These are phyloP conservation scores for Aspergillus jensenii DNA, from an alignment of 2,329 filamentous ascomycete species.

Conservation along the genomic window DNA sequence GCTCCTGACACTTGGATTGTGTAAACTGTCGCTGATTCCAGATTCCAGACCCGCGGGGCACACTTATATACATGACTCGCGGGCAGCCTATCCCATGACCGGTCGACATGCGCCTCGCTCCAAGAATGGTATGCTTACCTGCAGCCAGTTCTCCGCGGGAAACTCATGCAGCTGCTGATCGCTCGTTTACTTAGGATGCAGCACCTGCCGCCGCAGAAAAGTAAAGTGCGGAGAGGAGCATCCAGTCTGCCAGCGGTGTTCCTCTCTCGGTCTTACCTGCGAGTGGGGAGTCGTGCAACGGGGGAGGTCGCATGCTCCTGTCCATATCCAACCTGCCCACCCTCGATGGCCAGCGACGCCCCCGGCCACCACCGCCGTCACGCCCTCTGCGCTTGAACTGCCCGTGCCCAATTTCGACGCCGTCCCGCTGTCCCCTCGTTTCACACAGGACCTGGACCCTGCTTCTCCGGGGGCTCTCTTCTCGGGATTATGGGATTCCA, in stretches of 20 bases:
- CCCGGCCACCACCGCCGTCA: neutral
- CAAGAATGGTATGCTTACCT: slow-evolving; percentile 33
- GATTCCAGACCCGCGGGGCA: slow-evolving; percentile 3
- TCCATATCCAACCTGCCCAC: slow-evolving; percentile 28
- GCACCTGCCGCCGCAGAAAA: slow-evolving; percentile 38
- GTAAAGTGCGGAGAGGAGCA: slow-evolving; percentile 38
- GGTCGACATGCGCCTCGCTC: slow-evolving; percentile 40
- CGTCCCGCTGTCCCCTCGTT: slow-evolving; percentile 3
- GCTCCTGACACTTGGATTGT: too few species aligned
- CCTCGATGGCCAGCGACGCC: slow-evolving; percentile 13
- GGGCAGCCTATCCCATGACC: slow-evolving; percentile 28
- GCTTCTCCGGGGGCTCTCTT: slow-evolving; percentile 16
- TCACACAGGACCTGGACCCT: neutral
- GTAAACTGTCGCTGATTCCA: neutral
- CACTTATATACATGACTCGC: slow-evolving; percentile 1
- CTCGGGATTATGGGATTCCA: slow-evolving; percentile 15
- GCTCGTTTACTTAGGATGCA: slow-evolving; percentile 30
- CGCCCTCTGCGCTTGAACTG: neutral
- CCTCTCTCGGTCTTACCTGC: slow-evolving; percentile 30
- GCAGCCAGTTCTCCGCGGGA: slow-evolving; percentile 9
- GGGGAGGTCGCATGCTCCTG: slow-evolving; percentile 20
- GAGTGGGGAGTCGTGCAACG: slow-evolving; percentile 36
- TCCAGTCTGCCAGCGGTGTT: slow-evolving; percentile 35
- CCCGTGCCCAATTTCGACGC: slow-evolving; percentile 8
- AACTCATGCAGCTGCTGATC: slow-evolving; percentile 7